Evolutionary conservation across 306 rosid species (phyloP).

Genomic region (Glycine tomentella): DNA sequence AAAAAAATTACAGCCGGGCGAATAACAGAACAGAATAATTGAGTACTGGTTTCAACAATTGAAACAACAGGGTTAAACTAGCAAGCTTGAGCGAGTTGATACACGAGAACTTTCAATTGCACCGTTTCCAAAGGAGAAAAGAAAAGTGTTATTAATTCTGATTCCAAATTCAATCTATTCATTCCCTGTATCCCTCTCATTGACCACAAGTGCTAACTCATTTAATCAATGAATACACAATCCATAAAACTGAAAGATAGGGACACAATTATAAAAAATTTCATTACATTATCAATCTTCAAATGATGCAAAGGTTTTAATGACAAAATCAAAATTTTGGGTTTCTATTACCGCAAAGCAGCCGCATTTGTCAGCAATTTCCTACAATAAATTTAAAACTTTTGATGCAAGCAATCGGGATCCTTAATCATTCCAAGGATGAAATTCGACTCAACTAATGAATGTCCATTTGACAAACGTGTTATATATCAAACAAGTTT

Average conservation of each 20-base stretch:
- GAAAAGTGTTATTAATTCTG: not conserved
- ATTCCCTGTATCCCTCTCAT: not conserved
- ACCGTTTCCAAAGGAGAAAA: not conserved
- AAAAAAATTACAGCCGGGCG: not conserved
- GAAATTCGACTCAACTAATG: conserved; percentile 1
- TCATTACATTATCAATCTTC: conserved; percentile 16
- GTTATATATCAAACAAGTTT: not conserved
- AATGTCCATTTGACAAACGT: conserved; percentile 15
- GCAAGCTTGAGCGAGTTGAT: not conserved
- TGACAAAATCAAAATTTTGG: not conserved
- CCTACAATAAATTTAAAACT: not conserved
- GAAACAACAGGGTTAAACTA: too few species aligned
- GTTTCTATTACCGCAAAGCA: too few species aligned
- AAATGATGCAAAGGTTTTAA: not conserved
- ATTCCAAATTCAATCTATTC: conserved; percentile 2
- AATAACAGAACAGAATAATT: not conserved
- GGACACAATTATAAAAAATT: not conserved
- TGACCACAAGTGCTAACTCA: not conserved
- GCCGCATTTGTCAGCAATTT: too few species aligned
- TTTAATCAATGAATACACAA: not conserved
- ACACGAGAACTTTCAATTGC: conserved; percentile 5
- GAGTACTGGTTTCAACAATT: not conserved
- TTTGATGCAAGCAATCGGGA: not conserved
- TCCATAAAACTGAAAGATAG: not conserved
- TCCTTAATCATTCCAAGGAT: not conserved